phyloP scores from a whole-genome alignment of 768 basidiomycete species.

The Lanmaoa pseudosensibilis region DNA sequence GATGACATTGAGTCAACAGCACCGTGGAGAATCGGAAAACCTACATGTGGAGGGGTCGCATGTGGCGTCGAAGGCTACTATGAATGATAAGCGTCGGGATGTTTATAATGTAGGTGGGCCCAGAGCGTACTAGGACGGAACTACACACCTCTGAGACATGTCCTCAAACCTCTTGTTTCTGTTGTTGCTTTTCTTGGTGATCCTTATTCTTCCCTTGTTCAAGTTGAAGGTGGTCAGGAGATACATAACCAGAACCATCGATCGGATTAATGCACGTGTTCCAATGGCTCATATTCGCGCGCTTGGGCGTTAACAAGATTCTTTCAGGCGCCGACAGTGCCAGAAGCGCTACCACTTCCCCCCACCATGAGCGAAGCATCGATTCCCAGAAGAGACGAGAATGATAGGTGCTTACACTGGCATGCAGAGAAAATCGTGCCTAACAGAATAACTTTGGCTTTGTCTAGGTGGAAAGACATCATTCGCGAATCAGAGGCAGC shows the following conservation, averaged over 20 bases:
- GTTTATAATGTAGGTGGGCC: slow-evolving; percentile 14
- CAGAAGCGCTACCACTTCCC: slow-evolving; percentile 2
- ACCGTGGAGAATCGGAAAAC: not conserved
- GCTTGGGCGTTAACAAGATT: slow-evolving; percentile 7
- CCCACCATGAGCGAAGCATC: slow-evolving; percentile 6
- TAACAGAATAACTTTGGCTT: slow-evolving; percentile 2
- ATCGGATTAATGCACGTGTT: slow-evolving; percentile 21
- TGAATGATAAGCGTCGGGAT: not conserved
- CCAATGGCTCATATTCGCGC: not conserved
- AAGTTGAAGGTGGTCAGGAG: not conserved
- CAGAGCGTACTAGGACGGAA: not conserved
- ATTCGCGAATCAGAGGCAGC: slow-evolving; percentile 10
- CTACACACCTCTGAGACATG: slow-evolving; percentile 12
- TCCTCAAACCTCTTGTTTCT: slow-evolving; percentile 14
- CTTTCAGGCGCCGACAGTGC: slow-evolving; percentile 6
- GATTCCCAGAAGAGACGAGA: slow-evolving; percentile 1
- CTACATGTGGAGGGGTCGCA: not conserved
- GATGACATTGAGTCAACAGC: not conserved
- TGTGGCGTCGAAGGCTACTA: slow-evolving; percentile 3
- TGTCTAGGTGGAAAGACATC: slow-evolving; percentile 18
- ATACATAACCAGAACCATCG: not conserved
- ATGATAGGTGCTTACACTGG: slow-evolving; percentile 15
- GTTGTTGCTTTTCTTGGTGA: slow-evolving; percentile 13
- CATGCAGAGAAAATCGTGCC: not conserved
- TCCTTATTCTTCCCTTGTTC: not conserved